These are phyloP conservation scores for Teratosphaeria epicoccoides DNA, from an alignment of 2,329 filamentous ascomycete genomes.

Conservation along the genomic window DNA sequence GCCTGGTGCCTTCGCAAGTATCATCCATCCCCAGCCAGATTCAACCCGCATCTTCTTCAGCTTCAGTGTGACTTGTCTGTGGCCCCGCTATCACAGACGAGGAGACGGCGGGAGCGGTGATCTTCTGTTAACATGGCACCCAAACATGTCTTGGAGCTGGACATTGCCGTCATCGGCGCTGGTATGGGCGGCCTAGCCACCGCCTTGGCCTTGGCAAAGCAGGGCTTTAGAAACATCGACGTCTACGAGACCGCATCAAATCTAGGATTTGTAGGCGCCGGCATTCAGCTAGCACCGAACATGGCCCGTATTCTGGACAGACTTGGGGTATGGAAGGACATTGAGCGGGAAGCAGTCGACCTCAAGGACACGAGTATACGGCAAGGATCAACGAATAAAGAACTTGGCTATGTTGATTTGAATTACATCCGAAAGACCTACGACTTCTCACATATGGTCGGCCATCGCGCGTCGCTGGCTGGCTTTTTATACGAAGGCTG, in stretches of 20 bases:
- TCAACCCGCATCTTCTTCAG: not conserved
- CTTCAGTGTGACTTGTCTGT: not conserved
- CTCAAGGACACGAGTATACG: slow-evolving; percentile 63
- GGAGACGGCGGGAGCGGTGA: not conserved
- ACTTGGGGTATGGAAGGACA: slow-evolving; percentile 61
- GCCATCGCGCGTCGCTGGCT: slow-evolving; percentile 63
- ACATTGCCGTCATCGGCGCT: slow-evolving; percentile 26
- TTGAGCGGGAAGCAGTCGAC: slow-evolving; percentile 60
- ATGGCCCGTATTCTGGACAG: slow-evolving; percentile 65
- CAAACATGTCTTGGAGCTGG: slow-evolving; percentile 23
- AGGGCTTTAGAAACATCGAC: slow-evolving; percentile 62
- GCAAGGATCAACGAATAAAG: slow-evolving; percentile 56
- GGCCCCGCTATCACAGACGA: not conserved
- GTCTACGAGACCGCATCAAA: slow-evolving; percentile 64
- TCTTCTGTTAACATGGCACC: slow-evolving; percentile 16
- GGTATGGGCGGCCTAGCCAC: slow-evolving; percentile 67
- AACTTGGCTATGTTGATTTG: slow-evolving; percentile 62
- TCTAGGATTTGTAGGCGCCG: slow-evolving; percentile 72
- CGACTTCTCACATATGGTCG: slow-evolving; percentile 68
- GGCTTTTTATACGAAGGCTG: slow-evolving; percentile 62
- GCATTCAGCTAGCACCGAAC: slow-evolving; percentile 76
- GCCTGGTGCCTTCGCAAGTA: not conserved
- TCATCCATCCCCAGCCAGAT: not conserved
- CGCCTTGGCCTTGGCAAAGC: slow-evolving; percentile 63
- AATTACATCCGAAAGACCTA: slow-evolving; percentile 57